phyloP scores from a whole-genome alignment of 2,329 filamentous ascomycete species.

The Escovopsis sp. region DNA sequence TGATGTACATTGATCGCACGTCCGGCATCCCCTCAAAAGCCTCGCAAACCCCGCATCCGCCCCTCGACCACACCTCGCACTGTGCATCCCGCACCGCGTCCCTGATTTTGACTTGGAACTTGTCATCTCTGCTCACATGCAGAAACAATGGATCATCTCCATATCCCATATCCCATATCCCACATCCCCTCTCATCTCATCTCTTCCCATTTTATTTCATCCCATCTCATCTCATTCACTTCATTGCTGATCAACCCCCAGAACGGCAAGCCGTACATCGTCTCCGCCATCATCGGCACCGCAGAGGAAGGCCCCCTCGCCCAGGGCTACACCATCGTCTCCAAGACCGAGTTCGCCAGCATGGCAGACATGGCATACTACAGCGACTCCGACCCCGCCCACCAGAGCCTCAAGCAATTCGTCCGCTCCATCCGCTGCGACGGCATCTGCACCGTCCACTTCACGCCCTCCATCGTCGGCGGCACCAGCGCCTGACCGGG shows the following conservation, averaged over 20 bases:
- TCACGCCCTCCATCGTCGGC: conserved; percentile 20
- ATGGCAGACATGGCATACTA: conserved; percentile 58
- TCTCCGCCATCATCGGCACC: conserved; percentile 37
- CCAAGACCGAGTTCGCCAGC: conserved; percentile 47
- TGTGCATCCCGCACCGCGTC: too few species aligned
- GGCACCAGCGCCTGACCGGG: too few species aligned
- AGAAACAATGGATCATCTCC: too few species aligned
- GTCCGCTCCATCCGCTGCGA: conserved; percentile 19
- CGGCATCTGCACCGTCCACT: conserved; percentile 27
- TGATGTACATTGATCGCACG: too few species aligned
- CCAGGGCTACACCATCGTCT: conserved; percentile 51
- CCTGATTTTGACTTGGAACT: too few species aligned
- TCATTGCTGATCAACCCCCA: conserved; percentile 15
- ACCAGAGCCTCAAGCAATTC: conserved; percentile 25
- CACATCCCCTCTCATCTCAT: conserved; percentile 6
- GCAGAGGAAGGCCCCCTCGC: conserved; percentile 42
- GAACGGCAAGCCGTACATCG: conserved; percentile 59
- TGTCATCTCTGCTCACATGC: too few species aligned
- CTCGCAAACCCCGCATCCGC: too few species aligned
- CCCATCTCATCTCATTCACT: background rate
- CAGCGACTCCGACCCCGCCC: conserved; percentile 37
- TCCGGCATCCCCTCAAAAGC: too few species aligned
- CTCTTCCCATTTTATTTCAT: background rate
- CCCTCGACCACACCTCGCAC: too few species aligned
- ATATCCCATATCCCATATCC: too few species aligned